Percentiles rank a stretch among this genome's conserved stretches.
Evolutionary conservation across 1,284 basidiomycete genomes (phyloP).

Genomic region (Sanghuangporus weigelae): DNA sequence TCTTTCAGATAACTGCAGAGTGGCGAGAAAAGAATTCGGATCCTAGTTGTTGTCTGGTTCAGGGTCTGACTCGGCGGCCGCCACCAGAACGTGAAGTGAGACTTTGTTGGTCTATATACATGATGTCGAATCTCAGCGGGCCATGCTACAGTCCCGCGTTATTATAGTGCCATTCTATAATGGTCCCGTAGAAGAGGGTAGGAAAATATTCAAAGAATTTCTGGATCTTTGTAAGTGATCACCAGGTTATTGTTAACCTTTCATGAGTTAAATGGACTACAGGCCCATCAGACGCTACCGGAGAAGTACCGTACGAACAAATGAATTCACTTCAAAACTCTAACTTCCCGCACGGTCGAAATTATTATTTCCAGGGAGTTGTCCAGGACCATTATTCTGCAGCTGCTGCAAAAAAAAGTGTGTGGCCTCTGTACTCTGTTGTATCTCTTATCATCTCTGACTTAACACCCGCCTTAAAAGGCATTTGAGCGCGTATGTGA

Average conservation of each 20-base stretch:
- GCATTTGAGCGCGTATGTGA: constrained; percentile 16
- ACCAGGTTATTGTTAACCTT: neutral
- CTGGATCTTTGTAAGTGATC: constrained; percentile 35
- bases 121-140: neutral
- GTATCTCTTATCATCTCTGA: neutral
- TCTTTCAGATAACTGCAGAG: constrained; percentile 31
- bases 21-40: constrained; percentile 25
- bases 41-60: constrained; percentile 34
- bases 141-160: neutral
- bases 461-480: neutral
- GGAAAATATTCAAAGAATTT: constrained; percentile 38
- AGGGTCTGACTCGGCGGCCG: constrained; percentile 29
- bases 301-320: constrained; percentile 42
- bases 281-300: constrained; percentile 34
- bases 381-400: constrained; percentile 8
- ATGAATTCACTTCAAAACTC: constrained; percentile 32
- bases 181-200: constrained; percentile 42
- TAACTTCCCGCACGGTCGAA: constrained; percentile 18
- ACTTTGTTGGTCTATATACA: constrained; percentile 12
- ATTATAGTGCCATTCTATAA: constrained; percentile 39
- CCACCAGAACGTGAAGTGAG: constrained; percentile 24
- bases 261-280: constrained; percentile 19
- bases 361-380: constrained; percentile 22
- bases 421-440: neutral
- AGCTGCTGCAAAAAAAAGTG: constrained; percentile 4